These are phyloP conservation scores for Scheffersomyces titani DNA, from an alignment of 1,139 yeast genomes.

Conservation along the genomic window DNA sequence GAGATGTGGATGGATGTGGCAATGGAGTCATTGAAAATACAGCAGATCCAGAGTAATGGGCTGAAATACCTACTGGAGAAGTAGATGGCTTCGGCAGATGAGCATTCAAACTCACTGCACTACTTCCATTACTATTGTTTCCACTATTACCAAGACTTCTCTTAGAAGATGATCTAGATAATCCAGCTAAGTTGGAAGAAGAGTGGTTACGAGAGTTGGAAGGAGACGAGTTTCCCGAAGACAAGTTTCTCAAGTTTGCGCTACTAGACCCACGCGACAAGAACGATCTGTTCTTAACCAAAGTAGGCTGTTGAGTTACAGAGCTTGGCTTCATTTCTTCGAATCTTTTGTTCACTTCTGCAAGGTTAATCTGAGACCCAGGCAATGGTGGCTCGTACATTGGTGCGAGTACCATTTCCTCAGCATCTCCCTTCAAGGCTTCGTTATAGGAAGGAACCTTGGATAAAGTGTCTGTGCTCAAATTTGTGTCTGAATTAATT, in stretches of 20 bases:
- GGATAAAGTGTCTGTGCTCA: slow-evolving; percentile 38
- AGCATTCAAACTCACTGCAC: background rate
- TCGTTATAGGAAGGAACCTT: slow-evolving; percentile 82
- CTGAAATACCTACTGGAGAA: background rate
- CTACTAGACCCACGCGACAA: slow-evolving; percentile 24
- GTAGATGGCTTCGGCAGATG: slow-evolving; percentile 1
- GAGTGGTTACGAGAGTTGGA: slow-evolving; percentile 32
- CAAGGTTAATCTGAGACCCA: slow-evolving; percentile 37
- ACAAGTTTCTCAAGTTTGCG: slow-evolving; percentile 16
- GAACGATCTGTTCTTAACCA: slow-evolving; percentile 9
- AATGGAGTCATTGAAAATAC: slow-evolving; percentile 2
- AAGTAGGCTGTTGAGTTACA: background rate
- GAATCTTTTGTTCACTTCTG: slow-evolving; percentile 24
- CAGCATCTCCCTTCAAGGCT: slow-evolving; percentile 57
- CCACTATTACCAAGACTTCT: slow-evolving; percentile 6
- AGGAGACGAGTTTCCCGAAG: slow-evolving; percentile 16
- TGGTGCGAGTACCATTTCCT: slow-evolving; percentile 60
- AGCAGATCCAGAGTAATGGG: background rate
- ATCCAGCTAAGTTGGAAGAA: slow-evolving; percentile 19
- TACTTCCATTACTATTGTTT: slow-evolving; percentile 5
- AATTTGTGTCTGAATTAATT: slow-evolving; percentile 45
- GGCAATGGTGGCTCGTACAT: slow-evolving; percentile 60
- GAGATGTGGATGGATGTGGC: slow-evolving; percentile 5
- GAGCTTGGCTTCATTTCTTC: slow-evolving; percentile 14
- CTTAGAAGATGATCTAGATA: slow-evolving; percentile 13